A percentile compares a stretch with the other conserved stretches of the same genome.
Evolutionary conservation across 495 filamentous ascomycete genomes (phyloP).

Genomic region (Tirmania nivea): DNA sequence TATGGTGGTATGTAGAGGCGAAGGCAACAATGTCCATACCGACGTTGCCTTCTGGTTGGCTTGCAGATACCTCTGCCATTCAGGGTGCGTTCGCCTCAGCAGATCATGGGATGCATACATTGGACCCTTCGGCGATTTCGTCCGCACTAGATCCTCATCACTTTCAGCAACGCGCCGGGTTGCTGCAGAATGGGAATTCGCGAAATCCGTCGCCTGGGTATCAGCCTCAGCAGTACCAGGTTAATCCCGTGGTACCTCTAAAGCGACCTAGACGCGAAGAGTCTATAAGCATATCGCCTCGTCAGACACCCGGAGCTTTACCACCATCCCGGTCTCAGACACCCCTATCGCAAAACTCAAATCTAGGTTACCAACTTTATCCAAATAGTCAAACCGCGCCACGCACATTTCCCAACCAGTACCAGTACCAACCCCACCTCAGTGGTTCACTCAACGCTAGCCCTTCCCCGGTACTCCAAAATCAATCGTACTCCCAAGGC

Average conservation of each 20-base stretch:
- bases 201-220: conserved; percentile 64
- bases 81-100: conserved; percentile 17
- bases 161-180: conserved; percentile 38
- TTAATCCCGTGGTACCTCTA: conserved; percentile 64
- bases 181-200: conserved; percentile 66
- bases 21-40: conserved; percentile 19
- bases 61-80: conserved; percentile 19
- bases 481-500: conserved; percentile 45
- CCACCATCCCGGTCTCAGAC: conserved; percentile 80
- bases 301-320: conserved; percentile 49
- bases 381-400: conserved; percentile 23
- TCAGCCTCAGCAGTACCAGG: conserved; percentile 50
- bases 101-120: conserved; percentile 18
- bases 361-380: conserved; percentile 19
- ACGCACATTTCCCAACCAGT: conserved; percentile 34
- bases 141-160: conserved; percentile 35
- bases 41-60: conserved; percentile 14
- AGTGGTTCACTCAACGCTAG: conserved; percentile 61
- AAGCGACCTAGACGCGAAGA: conserved; percentile 71
- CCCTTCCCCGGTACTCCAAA: conserved; percentile 64
- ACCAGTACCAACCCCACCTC: conserved; percentile 64
- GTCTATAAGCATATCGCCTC: conserved; percentile 59
- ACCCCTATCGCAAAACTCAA: conserved; percentile 26
- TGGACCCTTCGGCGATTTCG: conserved; percentile 20
- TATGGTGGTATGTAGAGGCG: conserved; percentile 5